A percentile compares a stretch with the other conserved stretches of the same genome.
These are phyloP conservation scores for Cyclaneusma minus DNA, from an alignment of 2,329 filamentous ascomycete genomes.

Conservation along the genomic window DNA sequence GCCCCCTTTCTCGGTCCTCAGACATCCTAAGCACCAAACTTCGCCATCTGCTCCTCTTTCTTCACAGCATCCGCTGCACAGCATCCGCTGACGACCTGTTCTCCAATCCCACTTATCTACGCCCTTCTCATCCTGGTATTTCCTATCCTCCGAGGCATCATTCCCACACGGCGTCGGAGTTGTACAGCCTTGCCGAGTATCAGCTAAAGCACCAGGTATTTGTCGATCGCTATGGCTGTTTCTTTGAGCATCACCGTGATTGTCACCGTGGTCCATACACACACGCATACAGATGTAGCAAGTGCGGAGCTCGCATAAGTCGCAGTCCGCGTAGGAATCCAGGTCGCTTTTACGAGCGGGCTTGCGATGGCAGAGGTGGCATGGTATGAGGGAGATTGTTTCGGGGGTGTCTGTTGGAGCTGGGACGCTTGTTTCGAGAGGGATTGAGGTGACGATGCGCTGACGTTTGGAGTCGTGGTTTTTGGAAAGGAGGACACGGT, in stretches of 20 bases:
- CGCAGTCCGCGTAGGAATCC: constrained; percentile 49
- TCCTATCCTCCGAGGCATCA: constrained; percentile 1
- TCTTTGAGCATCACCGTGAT: constrained; percentile 1
- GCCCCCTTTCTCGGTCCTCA: constrained; percentile 20
- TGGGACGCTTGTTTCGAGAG: too few species aligned
- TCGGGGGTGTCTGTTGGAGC: too few species aligned
- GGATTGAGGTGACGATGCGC: too few species aligned
- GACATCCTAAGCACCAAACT: constrained; percentile 49
- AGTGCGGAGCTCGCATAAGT: constrained; percentile 42
- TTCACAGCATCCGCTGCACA: constrained; percentile 55
- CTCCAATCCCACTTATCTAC: constrained; percentile 1
- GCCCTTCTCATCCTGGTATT: constrained; percentile 1
- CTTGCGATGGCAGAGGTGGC: constrained; percentile 51
- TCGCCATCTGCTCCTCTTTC: constrained; percentile 49
- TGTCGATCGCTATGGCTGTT: neutral
- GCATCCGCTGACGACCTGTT: constrained; percentile 21
- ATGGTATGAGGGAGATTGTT: constrained; percentile 30
- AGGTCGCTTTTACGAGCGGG: constrained; percentile 51
- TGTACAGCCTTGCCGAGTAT: neutral
- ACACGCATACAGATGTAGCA: constrained; percentile 56
- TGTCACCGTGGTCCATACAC: constrained; percentile 35
- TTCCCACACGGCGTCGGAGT: constrained; percentile 4
- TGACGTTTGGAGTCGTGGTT: constrained; percentile 7
- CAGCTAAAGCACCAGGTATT: neutral
- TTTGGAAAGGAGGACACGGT: too few species aligned